Percentiles rank a stretch among this genome's conserved stretches.
Conservation (phyloP, 805 yeast species). For the Helenozyma baotianmanensis region DNA sequence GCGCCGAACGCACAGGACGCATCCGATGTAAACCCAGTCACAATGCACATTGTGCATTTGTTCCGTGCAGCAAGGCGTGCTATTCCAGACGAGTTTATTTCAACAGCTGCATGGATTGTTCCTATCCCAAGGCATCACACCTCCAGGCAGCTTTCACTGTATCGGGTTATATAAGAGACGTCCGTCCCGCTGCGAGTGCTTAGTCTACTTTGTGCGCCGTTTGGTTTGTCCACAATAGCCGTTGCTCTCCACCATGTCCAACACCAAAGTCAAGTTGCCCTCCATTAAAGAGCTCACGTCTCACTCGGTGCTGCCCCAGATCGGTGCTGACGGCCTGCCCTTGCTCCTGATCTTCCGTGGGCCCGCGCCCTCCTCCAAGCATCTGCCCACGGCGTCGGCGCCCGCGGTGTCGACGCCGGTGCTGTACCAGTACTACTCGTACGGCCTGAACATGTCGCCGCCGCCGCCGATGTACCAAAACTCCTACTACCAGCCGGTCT, state of each 20-base stretch:
- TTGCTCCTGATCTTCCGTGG: slow-evolving; percentile 3
- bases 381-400: background rate
- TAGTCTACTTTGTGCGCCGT: too few relatives aligned
- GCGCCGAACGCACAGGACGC: too few relatives aligned
- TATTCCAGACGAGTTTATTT: background rate
- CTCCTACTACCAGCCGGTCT: slow-evolving; percentile 3
- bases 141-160: background rate
- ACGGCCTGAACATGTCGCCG: slow-evolving; percentile 1
- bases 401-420: background rate
- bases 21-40: too few relatives aligned
- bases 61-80: background rate
- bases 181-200: too few relatives aligned
- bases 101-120: background rate
- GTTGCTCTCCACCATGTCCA: background rate
- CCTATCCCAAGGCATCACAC: background rate
- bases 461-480: slow-evolving; percentile 3
- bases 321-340: slow-evolving; percentile 4
- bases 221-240: too few relatives aligned
- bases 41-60: background rate
- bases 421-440: slow-evolving; percentile 4
- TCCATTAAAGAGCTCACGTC: slow-evolving; percentile 17
- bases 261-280: slow-evolving; percentile 13
- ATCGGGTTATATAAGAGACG: too few relatives aligned
- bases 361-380: background rate
- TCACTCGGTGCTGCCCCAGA: background rate